Evolutionary conservation across 2,329 filamentous ascomycete species (phyloP).

Genomic region (Scedosporium aurantiacum): DNA sequence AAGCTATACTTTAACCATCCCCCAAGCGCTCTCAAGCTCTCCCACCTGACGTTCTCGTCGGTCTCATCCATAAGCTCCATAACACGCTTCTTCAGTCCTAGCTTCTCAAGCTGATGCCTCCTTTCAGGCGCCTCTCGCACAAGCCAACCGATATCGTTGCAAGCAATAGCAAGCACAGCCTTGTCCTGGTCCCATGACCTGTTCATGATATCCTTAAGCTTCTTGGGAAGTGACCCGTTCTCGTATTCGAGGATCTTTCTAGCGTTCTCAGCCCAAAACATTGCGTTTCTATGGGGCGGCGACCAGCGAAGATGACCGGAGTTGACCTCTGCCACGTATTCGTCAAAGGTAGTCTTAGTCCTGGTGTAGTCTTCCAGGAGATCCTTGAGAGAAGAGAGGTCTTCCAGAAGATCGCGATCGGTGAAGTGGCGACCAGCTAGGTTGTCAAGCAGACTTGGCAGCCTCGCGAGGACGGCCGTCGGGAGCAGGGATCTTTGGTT

Average conservation of each 20-base stretch:
- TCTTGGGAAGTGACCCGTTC: constrained; percentile 65
- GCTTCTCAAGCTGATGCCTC: constrained; percentile 66
- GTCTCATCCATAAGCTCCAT: constrained; percentile 90
- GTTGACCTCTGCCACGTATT: constrained; percentile 78
- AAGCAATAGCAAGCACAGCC: constrained; percentile 83
- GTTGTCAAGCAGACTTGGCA: constrained; percentile 58
- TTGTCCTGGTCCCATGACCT: constrained; percentile 68
- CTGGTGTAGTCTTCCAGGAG: constrained; percentile 57
- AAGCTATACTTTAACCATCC: constrained; percentile 56
- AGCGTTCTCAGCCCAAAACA: constrained; percentile 89
- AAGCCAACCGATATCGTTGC: constrained; percentile 80
- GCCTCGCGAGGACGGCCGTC: constrained; percentile 72
- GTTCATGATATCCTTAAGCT: constrained; percentile 73
- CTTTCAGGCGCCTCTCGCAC: constrained; percentile 86
- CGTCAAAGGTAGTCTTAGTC: constrained; percentile 70
- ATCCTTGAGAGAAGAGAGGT: constrained; percentile 48
- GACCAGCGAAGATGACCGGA: constrained; percentile 87
- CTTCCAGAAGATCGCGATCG: constrained; percentile 53
- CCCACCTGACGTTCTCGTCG: constrained; percentile 85
- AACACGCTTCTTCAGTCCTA: constrained; percentile 74
- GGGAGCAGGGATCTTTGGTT: constrained; percentile 68
- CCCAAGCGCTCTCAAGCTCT: constrained; percentile 73
- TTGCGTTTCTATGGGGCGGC: constrained; percentile 73
- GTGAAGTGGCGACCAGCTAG: constrained; percentile 50
- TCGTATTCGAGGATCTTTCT: constrained; percentile 75